phyloP scores from a whole-genome alignment of 257 asterid genomes.

The Galeopsis tetrahit region DNA sequence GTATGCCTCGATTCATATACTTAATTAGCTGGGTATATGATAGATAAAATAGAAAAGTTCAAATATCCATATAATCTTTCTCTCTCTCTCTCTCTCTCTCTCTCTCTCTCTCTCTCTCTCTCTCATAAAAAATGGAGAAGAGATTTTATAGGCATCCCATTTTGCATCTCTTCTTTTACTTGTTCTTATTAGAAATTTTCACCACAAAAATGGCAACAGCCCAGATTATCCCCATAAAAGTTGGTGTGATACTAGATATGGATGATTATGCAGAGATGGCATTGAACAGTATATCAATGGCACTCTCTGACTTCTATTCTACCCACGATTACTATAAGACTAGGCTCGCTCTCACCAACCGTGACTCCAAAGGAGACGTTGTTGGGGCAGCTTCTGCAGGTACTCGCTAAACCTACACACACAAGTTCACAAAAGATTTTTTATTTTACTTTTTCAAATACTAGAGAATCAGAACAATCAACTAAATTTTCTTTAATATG shows the following conservation, averaged over 20 bases:
- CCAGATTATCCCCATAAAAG: constrained; percentile 38
- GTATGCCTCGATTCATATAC: background rate
- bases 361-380: constrained; percentile 43
- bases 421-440: background rate
- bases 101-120: background rate
- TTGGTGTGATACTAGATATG: constrained; percentile 60
- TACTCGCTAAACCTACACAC: constrained; percentile 12
- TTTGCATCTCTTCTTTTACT: constrained; percentile 8
- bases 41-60: background rate
- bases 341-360: constrained; percentile 40
- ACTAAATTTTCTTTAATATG: constrained; percentile 20
- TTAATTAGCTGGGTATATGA: constrained; percentile 3
- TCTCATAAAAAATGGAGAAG: constrained; percentile 15
- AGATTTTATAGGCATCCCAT: constrained; percentile 5
- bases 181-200: constrained; percentile 9
- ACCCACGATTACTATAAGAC: constrained; percentile 42
- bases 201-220: constrained; percentile 30
- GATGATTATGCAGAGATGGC: constrained; percentile 42
- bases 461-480: constrained; percentile 2
- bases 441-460: background rate
- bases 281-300: constrained; percentile 58
- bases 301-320: constrained; percentile 60
- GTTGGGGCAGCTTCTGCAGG: constrained; percentile 66
- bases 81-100: background rate
- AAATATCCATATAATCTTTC: background rate